A percentile compares a stretch with the other conserved stretches of the same genome.
These are phyloP conservation scores for Trebouxia sp. DNA, from an alignment of 139 green algal species.

Conservation along the genomic window DNA sequence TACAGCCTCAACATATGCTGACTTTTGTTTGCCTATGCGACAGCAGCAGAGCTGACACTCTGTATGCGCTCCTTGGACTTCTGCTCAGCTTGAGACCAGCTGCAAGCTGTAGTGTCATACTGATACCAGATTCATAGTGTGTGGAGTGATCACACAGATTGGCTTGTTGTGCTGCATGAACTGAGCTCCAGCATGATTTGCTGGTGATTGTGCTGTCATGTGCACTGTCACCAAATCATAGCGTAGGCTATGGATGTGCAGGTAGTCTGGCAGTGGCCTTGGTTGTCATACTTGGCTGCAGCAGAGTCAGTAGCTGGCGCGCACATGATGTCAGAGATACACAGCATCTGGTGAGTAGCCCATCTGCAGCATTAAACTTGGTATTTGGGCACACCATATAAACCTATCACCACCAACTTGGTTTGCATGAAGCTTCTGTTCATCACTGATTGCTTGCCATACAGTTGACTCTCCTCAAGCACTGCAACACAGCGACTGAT, in stretches of 20 bases:
- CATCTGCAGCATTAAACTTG: no score
- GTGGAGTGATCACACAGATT: no score
- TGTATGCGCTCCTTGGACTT: not conserved
- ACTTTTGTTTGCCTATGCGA: no score
- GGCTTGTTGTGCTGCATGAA: not conserved
- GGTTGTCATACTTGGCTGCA: not conserved
- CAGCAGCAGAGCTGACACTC: not conserved
- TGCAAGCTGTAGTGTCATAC: no score
- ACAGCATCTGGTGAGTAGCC: conserved; percentile 7
- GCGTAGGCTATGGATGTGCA: no score
- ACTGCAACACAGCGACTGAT: no score
- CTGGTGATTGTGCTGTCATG: not conserved
- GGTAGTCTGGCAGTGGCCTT: not conserved
- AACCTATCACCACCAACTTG: not conserved
- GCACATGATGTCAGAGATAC: conserved; percentile 2
- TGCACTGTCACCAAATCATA: not conserved
- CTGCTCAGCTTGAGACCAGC: not conserved
- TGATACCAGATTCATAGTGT: no score
- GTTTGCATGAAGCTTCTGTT: not conserved
- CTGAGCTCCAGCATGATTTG: not conserved
- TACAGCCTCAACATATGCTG: no score
- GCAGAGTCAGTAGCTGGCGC: not conserved
- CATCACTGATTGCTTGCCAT: not conserved
- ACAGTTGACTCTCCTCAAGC: not conserved
- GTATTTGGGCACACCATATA: no score